A percentile compares a stretch with the other conserved stretches of the same genome.
phyloP scores from a whole-genome alignment of 1,284 basidiomycete species.

The Pseudozyma sp. region DNA sequence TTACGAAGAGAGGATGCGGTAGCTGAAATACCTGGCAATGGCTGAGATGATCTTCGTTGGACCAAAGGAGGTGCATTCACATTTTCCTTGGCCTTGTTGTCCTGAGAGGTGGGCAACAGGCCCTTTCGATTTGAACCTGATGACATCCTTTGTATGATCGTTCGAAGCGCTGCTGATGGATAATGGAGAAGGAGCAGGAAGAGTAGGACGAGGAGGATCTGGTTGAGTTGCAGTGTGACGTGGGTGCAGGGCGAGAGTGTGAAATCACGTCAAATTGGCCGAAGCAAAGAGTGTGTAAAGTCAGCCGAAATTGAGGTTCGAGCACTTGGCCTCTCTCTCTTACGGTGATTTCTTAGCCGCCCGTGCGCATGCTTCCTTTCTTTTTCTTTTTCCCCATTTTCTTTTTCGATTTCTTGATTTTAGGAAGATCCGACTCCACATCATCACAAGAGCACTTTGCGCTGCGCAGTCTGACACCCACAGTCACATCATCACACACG shows the following conservation, averaged over 20 bases:
- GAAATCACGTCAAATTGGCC: not conserved
- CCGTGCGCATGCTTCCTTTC: no score
- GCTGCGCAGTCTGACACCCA: no score
- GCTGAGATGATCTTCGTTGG: slow-evolving; percentile 50
- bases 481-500: not conserved
- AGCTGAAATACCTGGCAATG: slow-evolving; percentile 63
- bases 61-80: slow-evolving; percentile 25
- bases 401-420: no score
- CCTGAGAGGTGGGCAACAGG: slow-evolving; percentile 50
- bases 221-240: not conserved
- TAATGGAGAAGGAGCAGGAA: slow-evolving; percentile 2
- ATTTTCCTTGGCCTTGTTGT: slow-evolving; percentile 10
- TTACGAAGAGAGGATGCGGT: slow-evolving; percentile 63
- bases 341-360: not conserved
- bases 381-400: no score
- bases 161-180: not conserved
- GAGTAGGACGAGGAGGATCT: not conserved
- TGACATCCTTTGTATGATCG: slow-evolving; percentile 13
- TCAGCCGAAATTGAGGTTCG: no score
- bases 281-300: not conserved
- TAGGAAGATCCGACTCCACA: no score
- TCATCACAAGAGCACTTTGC: no score
- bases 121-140: slow-evolving; percentile 44
- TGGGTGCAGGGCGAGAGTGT: slow-evolving; percentile 9
- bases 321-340: no score